Evolutionary conservation across 805 yeast genomes (phyloP).

Genomic region (Candida coleopterorum): DNA sequence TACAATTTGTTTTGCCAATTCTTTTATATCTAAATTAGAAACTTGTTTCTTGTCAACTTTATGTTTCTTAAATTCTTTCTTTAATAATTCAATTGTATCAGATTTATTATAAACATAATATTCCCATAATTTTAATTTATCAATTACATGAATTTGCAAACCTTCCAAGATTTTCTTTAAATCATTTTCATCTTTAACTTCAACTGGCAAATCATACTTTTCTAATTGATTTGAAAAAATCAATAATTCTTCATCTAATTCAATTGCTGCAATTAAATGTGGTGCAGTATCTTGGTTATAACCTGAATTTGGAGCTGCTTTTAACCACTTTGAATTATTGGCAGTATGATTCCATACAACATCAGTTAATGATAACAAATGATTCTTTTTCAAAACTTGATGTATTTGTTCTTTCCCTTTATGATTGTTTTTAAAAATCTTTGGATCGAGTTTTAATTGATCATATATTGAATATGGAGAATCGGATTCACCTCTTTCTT

Average conservation of each 20-base stretch:
- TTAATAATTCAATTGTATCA: slow-evolving; percentile 34
- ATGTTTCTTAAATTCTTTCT: slow-evolving; percentile 28
- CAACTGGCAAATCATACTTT: slow-evolving; percentile 58
- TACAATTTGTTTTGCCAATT: slow-evolving; percentile 44
- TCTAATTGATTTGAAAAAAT: slow-evolving; percentile 59
- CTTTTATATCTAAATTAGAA: slow-evolving; percentile 31
- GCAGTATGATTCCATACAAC: slow-evolving; percentile 96
- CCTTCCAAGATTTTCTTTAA: slow-evolving; percentile 61
- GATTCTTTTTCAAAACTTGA: slow-evolving; percentile 47
- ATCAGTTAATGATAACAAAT: slow-evolving; percentile 78
- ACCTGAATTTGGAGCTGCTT: slow-evolving; percentile 86
- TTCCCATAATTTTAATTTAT: slow-evolving; percentile 75
- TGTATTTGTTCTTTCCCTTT: slow-evolving; percentile 53
- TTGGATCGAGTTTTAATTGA: slow-evolving; percentile 73
- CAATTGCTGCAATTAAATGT: slow-evolving; percentile 79
- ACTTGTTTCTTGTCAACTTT: slow-evolving; percentile 38
- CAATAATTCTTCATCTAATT: slow-evolving; percentile 64
- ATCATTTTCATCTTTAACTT: slow-evolving; percentile 47
- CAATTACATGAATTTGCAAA: slow-evolving; percentile 62
- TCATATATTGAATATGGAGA: slow-evolving; percentile 92
- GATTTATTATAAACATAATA: slow-evolving; percentile 68
- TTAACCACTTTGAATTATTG: slow-evolving; percentile 79
- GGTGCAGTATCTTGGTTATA: slow-evolving; percentile 86
- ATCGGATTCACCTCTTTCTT: slow-evolving; percentile 80
- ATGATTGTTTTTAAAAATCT: slow-evolving; percentile 47